These are phyloP conservation scores for Phycomyces nitens DNA, from an alignment of 192 early-diverging fungal genomes.

Conservation along the genomic window DNA sequence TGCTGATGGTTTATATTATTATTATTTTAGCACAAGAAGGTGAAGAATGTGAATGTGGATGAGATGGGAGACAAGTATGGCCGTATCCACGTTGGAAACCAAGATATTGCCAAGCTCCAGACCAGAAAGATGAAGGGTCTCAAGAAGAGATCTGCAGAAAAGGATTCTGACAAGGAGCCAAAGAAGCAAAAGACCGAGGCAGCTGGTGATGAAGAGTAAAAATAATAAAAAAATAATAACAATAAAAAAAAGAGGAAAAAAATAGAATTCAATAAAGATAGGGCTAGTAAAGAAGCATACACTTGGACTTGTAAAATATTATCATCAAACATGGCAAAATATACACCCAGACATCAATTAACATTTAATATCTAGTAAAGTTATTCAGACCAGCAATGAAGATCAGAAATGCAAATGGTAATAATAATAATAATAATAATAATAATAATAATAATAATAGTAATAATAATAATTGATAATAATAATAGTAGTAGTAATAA, in stretches of 20 bases:
- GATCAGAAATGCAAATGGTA: no score
- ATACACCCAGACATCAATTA: no score
- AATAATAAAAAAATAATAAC: neutral
- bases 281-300: no score
- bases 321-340: no score
- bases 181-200: slow-evolving; percentile 16
- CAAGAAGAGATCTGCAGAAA: slow-evolving; percentile 54
- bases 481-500: no score
- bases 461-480: no score
- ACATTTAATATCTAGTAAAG: no score
- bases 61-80: slow-evolving; percentile 91
- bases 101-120: slow-evolving; percentile 90
- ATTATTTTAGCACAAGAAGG: slow-evolving; percentile 62
- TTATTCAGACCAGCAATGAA: no score
- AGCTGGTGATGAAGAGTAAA: slow-evolving; percentile 1
- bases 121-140: slow-evolving; percentile 98
- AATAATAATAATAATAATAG: no score
- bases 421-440: no score
- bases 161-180: slow-evolving; percentile 11
- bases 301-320: no score
- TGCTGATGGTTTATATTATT: slow-evolving; percentile 9
- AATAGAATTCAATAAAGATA: no score
- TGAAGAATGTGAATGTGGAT: slow-evolving; percentile 89
- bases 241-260: neutral
- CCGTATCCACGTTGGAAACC: slow-evolving; percentile 87